These are phyloP conservation scores for Candida qinlingensis DNA, from an alignment of 805 yeast genomes.

Conservation along the genomic window DNA sequence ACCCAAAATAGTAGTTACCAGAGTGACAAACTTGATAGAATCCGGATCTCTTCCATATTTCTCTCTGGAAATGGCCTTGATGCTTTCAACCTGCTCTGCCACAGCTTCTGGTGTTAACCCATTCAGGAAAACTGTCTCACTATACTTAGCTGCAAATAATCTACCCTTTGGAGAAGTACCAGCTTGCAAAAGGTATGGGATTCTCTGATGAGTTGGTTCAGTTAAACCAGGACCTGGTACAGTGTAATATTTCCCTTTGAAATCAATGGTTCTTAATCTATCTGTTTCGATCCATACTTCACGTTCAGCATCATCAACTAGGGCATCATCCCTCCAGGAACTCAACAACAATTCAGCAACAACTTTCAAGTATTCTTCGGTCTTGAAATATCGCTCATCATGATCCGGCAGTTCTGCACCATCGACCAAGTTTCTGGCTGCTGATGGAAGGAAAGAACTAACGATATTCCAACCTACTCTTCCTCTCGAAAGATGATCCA, in stretches of 20 bases:
- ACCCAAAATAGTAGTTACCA: slow-evolving; percentile 33
- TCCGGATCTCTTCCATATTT: slow-evolving; percentile 34
- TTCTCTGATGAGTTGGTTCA: slow-evolving; percentile 35
- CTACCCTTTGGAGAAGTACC: slow-evolving; percentile 34
- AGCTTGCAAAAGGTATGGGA: slow-evolving; percentile 37
- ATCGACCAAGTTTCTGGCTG: slow-evolving; percentile 31
- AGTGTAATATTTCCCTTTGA: slow-evolving; percentile 31
- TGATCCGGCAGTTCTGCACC: slow-evolving; percentile 30
- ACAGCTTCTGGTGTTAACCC: slow-evolving; percentile 27
- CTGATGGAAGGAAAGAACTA: slow-evolving; percentile 32
- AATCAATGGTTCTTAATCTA: slow-evolving; percentile 31
- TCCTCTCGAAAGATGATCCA: slow-evolving; percentile 36
- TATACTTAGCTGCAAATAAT: slow-evolving; percentile 29
- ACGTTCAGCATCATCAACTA: slow-evolving; percentile 12
- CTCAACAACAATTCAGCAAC: slow-evolving; percentile 33
- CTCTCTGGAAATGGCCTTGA: slow-evolving; percentile 30
- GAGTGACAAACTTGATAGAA: slow-evolving; percentile 34
- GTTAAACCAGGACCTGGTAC: slow-evolving; percentile 35
- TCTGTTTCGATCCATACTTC: slow-evolving; percentile 30
- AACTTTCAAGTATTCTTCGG: slow-evolving; percentile 34
- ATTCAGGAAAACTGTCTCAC: slow-evolving; percentile 19
- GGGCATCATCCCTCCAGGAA: slow-evolving; percentile 41
- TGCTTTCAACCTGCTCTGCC: slow-evolving; percentile 27
- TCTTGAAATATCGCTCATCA: slow-evolving; percentile 31
- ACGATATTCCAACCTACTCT: slow-evolving; percentile 41